phyloP scores from a whole-genome alignment of 2,329 filamentous ascomycete genomes.

The Botrytis sinoallii region DNA sequence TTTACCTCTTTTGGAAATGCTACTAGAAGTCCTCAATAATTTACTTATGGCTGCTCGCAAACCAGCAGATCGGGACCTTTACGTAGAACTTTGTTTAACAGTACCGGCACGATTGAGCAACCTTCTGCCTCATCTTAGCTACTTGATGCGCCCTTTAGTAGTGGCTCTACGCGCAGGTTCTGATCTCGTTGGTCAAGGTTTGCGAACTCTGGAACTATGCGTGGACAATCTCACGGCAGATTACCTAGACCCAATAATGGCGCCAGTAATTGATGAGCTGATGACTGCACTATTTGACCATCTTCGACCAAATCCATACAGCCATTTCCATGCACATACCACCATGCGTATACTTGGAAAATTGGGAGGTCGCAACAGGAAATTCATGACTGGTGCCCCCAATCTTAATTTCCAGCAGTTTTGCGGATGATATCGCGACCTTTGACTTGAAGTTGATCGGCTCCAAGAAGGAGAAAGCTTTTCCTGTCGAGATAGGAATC shows the following conservation, averaged over 20 bases:
- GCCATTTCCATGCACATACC: slow-evolving; percentile 95
- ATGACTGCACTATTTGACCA: slow-evolving; percentile 98
- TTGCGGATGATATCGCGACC: slow-evolving; percentile 81
- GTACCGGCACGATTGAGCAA: slow-evolving; percentile 94
- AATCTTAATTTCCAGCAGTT: slow-evolving; percentile 83
- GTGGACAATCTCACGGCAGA: slow-evolving; percentile 98
- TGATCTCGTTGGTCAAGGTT: slow-evolving; percentile 89
- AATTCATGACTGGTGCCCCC: slow-evolving; percentile 88
- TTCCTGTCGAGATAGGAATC: slow-evolving; percentile 81
- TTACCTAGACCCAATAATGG: slow-evolving; percentile 98
- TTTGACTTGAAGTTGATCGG: slow-evolving; percentile 88
- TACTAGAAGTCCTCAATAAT: slow-evolving; percentile 95
- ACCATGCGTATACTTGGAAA: slow-evolving; percentile 98
- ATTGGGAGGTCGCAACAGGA: slow-evolving; percentile 89
- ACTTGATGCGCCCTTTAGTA: slow-evolving; percentile 95
- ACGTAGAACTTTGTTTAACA: slow-evolving; percentile 94
- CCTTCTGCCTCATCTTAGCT: slow-evolving; percentile 89
- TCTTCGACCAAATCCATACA: slow-evolving; percentile 88
- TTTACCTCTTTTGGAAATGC: slow-evolving; percentile 90
- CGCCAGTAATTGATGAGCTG: slow-evolving; percentile 95
- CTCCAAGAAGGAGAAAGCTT: slow-evolving; percentile 82
- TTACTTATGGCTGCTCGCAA: slow-evolving; percentile 86
- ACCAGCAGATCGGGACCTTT: slow-evolving; percentile 86
- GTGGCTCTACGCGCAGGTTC: slow-evolving; percentile 88
- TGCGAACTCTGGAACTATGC: slow-evolving; percentile 91